Evolutionary conservation across 176 grass and related monocot genomes (phyloP).

Genomic region (Metroxylon sagu): DNA sequence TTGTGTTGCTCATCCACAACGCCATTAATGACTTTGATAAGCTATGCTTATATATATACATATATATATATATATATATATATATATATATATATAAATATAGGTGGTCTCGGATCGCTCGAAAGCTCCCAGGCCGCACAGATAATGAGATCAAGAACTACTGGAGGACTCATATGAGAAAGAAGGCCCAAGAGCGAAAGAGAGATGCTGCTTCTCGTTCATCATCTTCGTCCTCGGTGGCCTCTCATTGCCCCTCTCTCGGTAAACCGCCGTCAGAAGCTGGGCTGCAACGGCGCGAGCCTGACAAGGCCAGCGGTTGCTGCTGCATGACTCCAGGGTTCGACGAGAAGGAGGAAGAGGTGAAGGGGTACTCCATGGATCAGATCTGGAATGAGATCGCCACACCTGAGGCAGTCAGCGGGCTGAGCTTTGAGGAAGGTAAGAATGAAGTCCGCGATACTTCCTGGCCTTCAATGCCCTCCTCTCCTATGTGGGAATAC

Average conservation of each 20-base stretch:
- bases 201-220: slow-evolving; percentile 41
- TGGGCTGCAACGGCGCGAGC: slow-evolving; percentile 21
- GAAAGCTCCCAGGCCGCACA: slow-evolving; percentile 65
- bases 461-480: slow-evolving; percentile 15
- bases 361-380: slow-evolving; percentile 70
- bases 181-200: slow-evolving; percentile 84
- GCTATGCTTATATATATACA: background rate
- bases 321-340: slow-evolving; percentile 33
- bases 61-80: no score
- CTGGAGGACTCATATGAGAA: slow-evolving; percentile 96
- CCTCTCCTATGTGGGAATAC: slow-evolving; percentile 18
- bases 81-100: background rate
- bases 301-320: slow-evolving; percentile 19
- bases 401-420: slow-evolving; percentile 16
- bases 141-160: slow-evolving; percentile 98
- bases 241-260: slow-evolving; percentile 38
- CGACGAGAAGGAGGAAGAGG: slow-evolving; percentile 12
- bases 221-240: slow-evolving; percentile 57
- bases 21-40: background rate
- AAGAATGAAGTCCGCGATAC: slow-evolving; percentile 25
- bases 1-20: no score
- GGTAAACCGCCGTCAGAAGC: slow-evolving; percentile 21
- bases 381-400: slow-evolving; percentile 82
- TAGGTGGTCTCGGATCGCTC: slow-evolving; percentile 84
- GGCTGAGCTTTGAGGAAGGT: slow-evolving; percentile 10